Evolutionary conservation across 192 early-diverging fungal species (phyloP).

Genomic region (Linnemannia exigua): DNA sequence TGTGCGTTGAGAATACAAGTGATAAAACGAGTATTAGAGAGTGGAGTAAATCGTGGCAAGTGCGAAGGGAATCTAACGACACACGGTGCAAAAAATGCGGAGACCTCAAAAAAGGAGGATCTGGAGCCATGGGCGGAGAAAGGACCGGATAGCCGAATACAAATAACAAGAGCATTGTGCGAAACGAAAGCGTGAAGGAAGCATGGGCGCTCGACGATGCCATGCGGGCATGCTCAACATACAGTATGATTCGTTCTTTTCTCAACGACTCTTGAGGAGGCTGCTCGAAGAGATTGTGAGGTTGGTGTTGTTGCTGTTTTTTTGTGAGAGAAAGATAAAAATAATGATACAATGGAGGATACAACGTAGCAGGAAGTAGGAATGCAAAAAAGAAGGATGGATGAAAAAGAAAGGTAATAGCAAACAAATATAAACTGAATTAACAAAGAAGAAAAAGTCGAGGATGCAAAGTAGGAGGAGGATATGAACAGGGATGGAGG

Average conservation of each 20-base stretch:
- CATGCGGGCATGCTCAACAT: background rate
- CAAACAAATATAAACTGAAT: background rate
- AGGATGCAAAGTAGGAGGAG: background rate
- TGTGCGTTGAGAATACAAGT: background rate
- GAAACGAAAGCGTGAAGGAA: background rate
- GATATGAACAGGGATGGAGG: background rate
- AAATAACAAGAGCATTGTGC: slow-evolving; percentile 4
- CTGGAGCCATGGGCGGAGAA: slow-evolving; percentile 2
- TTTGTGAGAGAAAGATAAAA: slow-evolving; percentile 1
- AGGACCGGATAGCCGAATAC: background rate
- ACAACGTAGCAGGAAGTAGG: background rate
- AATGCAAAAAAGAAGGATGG: background rate
- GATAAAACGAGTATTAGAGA: background rate
- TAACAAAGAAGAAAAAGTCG: background rate
- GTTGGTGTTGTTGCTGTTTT: background rate
- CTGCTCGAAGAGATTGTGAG: background rate
- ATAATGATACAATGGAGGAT: background rate
- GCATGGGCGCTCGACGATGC: background rate
- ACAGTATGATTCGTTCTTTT: background rate
- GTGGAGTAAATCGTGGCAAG: slow-evolving; percentile 4
- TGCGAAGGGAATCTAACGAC: slow-evolving; percentile 1
- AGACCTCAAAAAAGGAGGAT: background rate
- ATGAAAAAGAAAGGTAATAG: background rate
- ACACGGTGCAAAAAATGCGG: background rate
- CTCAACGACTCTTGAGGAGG: background rate